Base-by-base conservation (phyloP, 345 rosid genomes). In the Citrus trifoliata region DNA sequence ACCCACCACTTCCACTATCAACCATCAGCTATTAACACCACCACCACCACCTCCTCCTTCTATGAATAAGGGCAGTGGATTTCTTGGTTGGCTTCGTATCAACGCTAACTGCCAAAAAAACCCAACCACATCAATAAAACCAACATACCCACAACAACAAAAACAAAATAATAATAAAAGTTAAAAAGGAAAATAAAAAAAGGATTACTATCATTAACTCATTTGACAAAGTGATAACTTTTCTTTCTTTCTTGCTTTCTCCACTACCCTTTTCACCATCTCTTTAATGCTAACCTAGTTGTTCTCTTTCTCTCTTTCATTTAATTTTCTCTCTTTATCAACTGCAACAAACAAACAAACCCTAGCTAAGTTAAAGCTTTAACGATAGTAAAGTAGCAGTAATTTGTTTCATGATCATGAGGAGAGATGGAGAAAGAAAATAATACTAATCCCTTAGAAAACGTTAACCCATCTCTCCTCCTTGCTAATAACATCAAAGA, bases 101-200 rank as follows among this genome's bases (percentile, higher is more conserved):
- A 90, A 91, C 95, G 98, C 98, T 85, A 92, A 89, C 93, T 80
- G 90, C 89, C 97, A 90, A 86, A 85, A 83, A 53, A 67, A 82
- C 80, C 82, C 85, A 84, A 84, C 88, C 89, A 69, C 81, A 69
- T 33, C 79, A 76, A 74, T 53, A 40, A 79, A 74, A 71, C 79
- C 77, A 63, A 81, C 46, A 63, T 69, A 69, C 65, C 56, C 56
- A 74, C 63, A 75, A 33, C 1, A 24, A 22, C 19, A 69, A 69
- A 64, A 53, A 72, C 14, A 80, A 61, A 79, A 65, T 69, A 35
- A 78, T 80, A 56, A 67, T 48, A 69, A 51, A 46, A 56, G 74
- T 48, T 18, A 1, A 42, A 1, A 42, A 62, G n/a, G 12, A 64
- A 25, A 58, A 68, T 40, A 30, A 46, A 74, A 74, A 76, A 63